Percentiles rank a stretch among this genome's conserved stretches.
Conservation (phyloP, 371 early-diverging fungal genomes). For the Phascolomyces articulosus region DNA sequence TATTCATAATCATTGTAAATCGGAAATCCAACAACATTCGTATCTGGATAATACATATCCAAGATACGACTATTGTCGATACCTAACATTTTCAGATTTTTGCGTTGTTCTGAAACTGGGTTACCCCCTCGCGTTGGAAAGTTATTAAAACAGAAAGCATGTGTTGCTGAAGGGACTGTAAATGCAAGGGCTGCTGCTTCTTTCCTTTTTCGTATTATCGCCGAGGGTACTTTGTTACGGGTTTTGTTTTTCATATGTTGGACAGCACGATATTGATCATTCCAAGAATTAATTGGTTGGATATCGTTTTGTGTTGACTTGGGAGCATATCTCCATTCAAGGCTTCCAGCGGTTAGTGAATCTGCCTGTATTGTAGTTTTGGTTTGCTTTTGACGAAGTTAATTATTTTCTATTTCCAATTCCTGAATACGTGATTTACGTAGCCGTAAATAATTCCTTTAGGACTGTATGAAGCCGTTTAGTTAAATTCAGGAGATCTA, state of each 20-base stretch:
- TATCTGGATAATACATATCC: constrained; percentile 7
- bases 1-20: constrained; percentile 2
- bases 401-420: too few relatives aligned
- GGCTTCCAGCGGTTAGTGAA: too few relatives aligned
- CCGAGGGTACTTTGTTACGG: background rate
- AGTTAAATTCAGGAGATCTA: too few relatives aligned
- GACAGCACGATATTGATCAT: too few relatives aligned
- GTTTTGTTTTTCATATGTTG: background rate
- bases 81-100: background rate
- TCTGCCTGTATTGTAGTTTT: too few relatives aligned
- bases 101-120: background rate
- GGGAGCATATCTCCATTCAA: too few relatives aligned
- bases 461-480: too few relatives aligned
- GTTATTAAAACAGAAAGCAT: background rate
- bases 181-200: background rate
- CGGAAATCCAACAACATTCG: background rate
- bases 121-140: constrained; percentile 1
- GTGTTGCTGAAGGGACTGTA: background rate
- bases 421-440: too few relatives aligned
- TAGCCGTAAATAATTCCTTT: too few relatives aligned
- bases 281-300: too few relatives aligned
- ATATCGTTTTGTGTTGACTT: too few relatives aligned
- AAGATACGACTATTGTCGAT: constrained; percentile 5
- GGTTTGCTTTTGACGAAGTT: too few relatives aligned
- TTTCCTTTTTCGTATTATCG: background rate